Percentiles rank a stretch among this genome's conserved stretches.
Conservation (phyloP, 805 yeast species). For the Starmera dryadoides region DNA sequence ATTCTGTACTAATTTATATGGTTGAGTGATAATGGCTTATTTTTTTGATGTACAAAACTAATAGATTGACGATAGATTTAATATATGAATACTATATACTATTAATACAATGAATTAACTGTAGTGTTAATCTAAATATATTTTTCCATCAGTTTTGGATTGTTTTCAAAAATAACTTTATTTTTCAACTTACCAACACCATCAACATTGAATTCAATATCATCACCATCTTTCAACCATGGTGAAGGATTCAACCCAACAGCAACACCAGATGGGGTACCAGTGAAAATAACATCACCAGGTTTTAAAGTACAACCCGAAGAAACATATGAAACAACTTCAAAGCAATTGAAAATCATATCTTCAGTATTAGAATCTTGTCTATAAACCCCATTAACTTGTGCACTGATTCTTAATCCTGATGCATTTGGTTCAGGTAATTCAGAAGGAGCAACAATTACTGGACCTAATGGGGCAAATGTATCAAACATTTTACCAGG, state of each 20-base stretch:
- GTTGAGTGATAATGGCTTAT: no score
- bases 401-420: slow-evolving; percentile 29
- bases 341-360: slow-evolving; percentile 37
- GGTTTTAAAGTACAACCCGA: slow-evolving; percentile 46
- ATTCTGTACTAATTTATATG: slow-evolving; percentile 39
- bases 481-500: slow-evolving; percentile 48
- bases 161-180: slow-evolving; percentile 26
- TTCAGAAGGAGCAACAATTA: slow-evolving; percentile 31
- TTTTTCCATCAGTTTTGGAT: slow-evolving; percentile 1
- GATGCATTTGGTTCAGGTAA: slow-evolving; percentile 22
- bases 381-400: slow-evolving; percentile 39
- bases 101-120: no score
- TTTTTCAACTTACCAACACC: slow-evolving; percentile 36
- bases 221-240: slow-evolving; percentile 39
- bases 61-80: no score
- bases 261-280: slow-evolving; percentile 53
- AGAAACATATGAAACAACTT: slow-evolving; percentile 38
- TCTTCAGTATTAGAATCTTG: slow-evolving; percentile 41
- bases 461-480: slow-evolving; percentile 54
- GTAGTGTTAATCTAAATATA: no score
- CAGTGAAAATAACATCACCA: slow-evolving; percentile 49
- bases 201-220: slow-evolving; percentile 32
- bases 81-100: no score
- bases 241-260: slow-evolving; percentile 34
- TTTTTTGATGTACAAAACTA: no score